phyloP scores from a whole-genome alignment of 768 basidiomycete genomes.

The Macrolepiota dolichaula region DNA sequence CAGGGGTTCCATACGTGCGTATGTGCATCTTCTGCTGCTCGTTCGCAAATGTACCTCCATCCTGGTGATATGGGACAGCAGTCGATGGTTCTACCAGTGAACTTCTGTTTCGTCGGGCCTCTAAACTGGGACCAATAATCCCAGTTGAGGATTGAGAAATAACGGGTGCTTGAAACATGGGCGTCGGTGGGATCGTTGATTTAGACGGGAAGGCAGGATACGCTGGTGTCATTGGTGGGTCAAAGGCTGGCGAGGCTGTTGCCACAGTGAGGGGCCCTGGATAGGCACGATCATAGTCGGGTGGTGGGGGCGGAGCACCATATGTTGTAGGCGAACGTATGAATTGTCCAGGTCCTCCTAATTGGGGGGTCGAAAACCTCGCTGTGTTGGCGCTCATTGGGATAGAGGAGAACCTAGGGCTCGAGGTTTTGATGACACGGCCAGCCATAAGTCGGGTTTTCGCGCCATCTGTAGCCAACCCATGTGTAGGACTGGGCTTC shows the following conservation, averaged over 20 bases:
- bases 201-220: constrained; percentile 64
- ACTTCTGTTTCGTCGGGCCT: constrained; percentile 62
- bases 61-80: constrained; percentile 42
- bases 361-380: constrained; percentile 1
- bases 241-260: constrained; percentile 13
- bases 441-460: constrained; percentile 4
- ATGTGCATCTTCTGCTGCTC: constrained; percentile 26
- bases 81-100: constrained; percentile 41
- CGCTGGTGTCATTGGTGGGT: constrained; percentile 60
- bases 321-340: constrained; percentile 55
- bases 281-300: constrained; percentile 15
- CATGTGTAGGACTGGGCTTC: background rate
- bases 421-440: background rate
- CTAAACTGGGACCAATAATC: constrained; percentile 56
- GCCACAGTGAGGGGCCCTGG: constrained; percentile 13
- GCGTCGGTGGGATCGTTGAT: constrained; percentile 45
- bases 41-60: constrained; percentile 42
- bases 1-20: constrained; percentile 23
- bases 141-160: constrained; percentile 39
- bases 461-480: background rate
- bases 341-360: constrained; percentile 24
- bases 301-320: constrained; percentile 34
- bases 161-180: constrained; percentile 55
- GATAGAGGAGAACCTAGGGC: constrained; percentile 10
- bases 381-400: constrained; percentile 18